phyloP scores from a whole-genome alignment of 2,329 filamentous ascomycete species.

The Davidsoniella eucalypti region DNA sequence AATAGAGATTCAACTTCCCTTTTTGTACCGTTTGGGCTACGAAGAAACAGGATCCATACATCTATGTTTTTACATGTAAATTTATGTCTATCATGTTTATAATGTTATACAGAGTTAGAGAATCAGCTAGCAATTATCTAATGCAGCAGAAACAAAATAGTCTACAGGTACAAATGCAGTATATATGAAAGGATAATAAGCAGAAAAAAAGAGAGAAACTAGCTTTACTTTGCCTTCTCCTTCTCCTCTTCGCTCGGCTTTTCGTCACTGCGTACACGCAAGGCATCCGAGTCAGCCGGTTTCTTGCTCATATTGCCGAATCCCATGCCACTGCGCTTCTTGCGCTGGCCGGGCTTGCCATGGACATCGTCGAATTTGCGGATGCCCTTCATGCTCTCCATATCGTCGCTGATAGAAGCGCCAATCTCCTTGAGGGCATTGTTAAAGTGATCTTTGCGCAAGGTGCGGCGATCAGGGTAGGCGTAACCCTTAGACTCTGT shows the following conservation, averaged over 20 bases:
- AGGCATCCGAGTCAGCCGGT: conserved; percentile 26
- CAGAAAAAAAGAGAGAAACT: background rate
- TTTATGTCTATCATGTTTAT: too few relatives aligned
- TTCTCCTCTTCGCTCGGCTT: background rate
- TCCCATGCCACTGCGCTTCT: conserved; percentile 38
- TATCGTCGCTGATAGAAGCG: conserved; percentile 85
- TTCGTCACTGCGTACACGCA: conserved; percentile 23
- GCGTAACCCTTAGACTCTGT: background rate
- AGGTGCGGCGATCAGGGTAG: conserved; percentile 19
- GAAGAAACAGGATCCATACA: too few relatives aligned
- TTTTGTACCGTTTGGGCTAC: too few relatives aligned
- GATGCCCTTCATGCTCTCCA: conserved; percentile 71
- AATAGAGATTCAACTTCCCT: too few relatives aligned
- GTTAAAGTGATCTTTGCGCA: conserved; percentile 61
- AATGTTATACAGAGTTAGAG: too few relatives aligned
- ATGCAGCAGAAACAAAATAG: too few relatives aligned
- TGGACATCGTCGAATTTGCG: conserved; percentile 93
- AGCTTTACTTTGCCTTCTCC: background rate
- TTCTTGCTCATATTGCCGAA: conserved; percentile 34
- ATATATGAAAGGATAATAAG: background rate
- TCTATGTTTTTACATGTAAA: too few relatives aligned
- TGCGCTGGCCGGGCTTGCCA: conserved; percentile 41
- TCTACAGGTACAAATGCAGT: background rate
- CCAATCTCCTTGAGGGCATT: conserved; percentile 76
- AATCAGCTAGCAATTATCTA: too few relatives aligned